Evolutionary conservation across 148 eudicot species (phyloP).

Genomic region (Fallopia convolvulus): DNA sequence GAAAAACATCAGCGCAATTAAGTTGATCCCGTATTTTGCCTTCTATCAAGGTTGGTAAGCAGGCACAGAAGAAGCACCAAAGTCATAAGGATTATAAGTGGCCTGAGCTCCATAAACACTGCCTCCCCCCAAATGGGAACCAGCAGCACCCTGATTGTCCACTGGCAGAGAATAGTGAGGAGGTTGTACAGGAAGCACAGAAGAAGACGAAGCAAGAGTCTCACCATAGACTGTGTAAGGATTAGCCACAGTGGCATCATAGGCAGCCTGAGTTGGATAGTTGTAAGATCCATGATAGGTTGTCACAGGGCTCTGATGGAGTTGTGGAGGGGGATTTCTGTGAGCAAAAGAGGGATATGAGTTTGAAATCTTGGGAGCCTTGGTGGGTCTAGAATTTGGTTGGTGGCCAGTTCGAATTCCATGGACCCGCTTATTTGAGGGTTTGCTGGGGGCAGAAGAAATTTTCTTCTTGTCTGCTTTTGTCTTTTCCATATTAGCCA

Average conservation of each 20-base stretch:
- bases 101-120: background rate
- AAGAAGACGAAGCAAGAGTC: conserved; percentile 11
- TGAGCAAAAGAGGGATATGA: conserved; percentile 24
- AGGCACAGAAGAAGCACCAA: conserved; percentile 17
- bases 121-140: background rate
- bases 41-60: conserved; percentile 18
- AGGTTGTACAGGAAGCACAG: conserved; percentile 4
- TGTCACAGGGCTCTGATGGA: conserved; percentile 24
- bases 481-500: conserved; percentile 34
- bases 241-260: conserved; percentile 19
- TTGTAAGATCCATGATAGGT: conserved; percentile 24
- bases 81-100: conserved; percentile 22
- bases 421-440: conserved; percentile 34
- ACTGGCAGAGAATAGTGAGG: conserved; percentile 14
- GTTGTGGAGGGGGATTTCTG: conserved; percentile 16
- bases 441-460: conserved; percentile 26
- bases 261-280: conserved; percentile 29
- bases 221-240: conserved; percentile 27
- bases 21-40: background rate
- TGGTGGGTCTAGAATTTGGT: conserved; percentile 29
- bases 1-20: background rate
- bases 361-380: conserved; percentile 21
- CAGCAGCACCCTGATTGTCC: conserved; percentile 8
- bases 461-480: conserved; percentile 39
- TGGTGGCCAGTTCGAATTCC: conserved; percentile 14